Evolutionary conservation across 2,329 filamentous ascomycete species (phyloP).

Genomic region (Fusarium decemcellulare): DNA sequence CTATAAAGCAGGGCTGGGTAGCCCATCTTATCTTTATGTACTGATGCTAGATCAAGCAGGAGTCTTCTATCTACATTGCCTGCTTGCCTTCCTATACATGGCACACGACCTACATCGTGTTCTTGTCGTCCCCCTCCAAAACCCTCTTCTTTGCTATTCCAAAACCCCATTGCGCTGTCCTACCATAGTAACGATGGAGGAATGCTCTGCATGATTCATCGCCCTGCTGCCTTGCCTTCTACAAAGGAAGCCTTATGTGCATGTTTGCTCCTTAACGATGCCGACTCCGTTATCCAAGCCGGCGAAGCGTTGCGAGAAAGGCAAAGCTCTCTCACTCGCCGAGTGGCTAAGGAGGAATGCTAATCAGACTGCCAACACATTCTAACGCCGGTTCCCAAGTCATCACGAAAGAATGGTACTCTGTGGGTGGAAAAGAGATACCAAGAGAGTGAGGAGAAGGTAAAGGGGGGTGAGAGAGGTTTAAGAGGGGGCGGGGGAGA

Average conservation of each 20-base stretch:
- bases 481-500: slow-evolving; percentile 11
- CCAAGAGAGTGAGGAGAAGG: slow-evolving; percentile 26
- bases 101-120: slow-evolving; percentile 24
- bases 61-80: slow-evolving; percentile 45
- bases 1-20: slow-evolving; percentile 47
- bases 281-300: slow-evolving; percentile 12
- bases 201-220: slow-evolving; percentile 41
- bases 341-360: slow-evolving; percentile 22
- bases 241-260: slow-evolving; percentile 32
- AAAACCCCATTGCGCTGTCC: slow-evolving; percentile 37
- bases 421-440: slow-evolving; percentile 29
- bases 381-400: slow-evolving; percentile 21
- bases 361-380: slow-evolving; percentile 33
- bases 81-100: slow-evolving; percentile 34
- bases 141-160: slow-evolving; percentile 38
- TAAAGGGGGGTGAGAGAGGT: slow-evolving; percentile 15
- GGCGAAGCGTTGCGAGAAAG: slow-evolving; percentile 20
- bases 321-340: slow-evolving; percentile 14
- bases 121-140: slow-evolving; percentile 29
- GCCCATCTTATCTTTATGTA: slow-evolving; percentile 46
- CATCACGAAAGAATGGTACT: slow-evolving; percentile 30
- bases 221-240: slow-evolving; percentile 28
- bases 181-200: slow-evolving; percentile 36
- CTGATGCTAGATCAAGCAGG: slow-evolving; percentile 37
- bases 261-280: slow-evolving; percentile 38